A percentile compares a stretch with the other conserved stretches of the same genome.
Evolutionary conservation across 768 basidiomycete species (phyloP).

Genomic region (Tulasnella sp.): DNA sequence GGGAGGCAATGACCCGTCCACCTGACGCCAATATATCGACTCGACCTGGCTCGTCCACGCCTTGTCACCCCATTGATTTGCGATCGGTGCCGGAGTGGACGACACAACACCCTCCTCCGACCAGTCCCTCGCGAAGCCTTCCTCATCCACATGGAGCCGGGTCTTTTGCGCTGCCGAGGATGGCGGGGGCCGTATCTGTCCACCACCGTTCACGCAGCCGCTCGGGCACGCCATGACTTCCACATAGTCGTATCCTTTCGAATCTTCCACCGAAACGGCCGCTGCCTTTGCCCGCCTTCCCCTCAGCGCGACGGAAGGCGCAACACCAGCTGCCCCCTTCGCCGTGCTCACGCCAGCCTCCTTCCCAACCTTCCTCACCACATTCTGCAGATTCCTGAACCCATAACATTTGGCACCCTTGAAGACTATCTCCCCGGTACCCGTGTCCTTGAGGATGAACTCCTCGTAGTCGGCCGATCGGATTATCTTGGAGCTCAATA

Average conservation of each 20-base stretch:
- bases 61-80: conserved; percentile 59
- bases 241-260: conserved; percentile 69
- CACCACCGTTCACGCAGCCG: conserved; percentile 96
- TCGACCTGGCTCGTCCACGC: conserved; percentile 79
- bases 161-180: conserved; percentile 19
- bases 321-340: conserved; percentile 53
- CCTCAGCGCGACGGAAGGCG: conserved; percentile 24
- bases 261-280: conserved; percentile 25
- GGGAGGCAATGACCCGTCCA: conserved; percentile 25
- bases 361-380: conserved; percentile 85
- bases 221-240: conserved; percentile 99
- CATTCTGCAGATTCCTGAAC: conserved; percentile 92
- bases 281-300: conserved; percentile 18
- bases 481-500: conserved; percentile 42
- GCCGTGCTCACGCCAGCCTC: conserved; percentile 66
- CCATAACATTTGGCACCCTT: conserved; percentile 94
- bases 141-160: conserved; percentile 35
- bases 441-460: conserved; percentile 40
- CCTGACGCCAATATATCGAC: conserved; percentile 58
- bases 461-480: conserved; percentile 70
- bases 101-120: conserved; percentile 39
- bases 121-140: conserved; percentile 58
- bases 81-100: conserved; percentile 19
- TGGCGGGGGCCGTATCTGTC: conserved; percentile 45
- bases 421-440: conserved; percentile 57